A percentile compares a stretch with the other conserved stretches of the same genome.
Conservation (phyloP, 1,284 basidiomycete genomes). For the Ganoderma meredithae region DNA sequence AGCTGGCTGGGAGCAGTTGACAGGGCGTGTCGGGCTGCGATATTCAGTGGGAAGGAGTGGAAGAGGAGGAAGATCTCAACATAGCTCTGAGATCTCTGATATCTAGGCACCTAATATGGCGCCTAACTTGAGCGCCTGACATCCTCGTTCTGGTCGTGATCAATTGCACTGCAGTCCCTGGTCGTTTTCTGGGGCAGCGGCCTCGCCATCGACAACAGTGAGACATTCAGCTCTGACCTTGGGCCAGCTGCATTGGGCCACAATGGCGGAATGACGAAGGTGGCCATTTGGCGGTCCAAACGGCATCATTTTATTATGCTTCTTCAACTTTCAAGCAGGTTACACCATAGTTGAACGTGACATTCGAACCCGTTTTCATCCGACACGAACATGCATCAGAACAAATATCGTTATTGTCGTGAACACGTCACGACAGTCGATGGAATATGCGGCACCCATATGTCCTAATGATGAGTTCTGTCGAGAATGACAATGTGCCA, state of each 20-base stretch:
- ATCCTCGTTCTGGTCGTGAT: not conserved
- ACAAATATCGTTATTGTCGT: not conserved
- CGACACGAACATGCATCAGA: not conserved
- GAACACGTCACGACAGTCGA: not conserved
- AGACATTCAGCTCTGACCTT: not conserved
- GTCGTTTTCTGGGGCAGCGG: not conserved
- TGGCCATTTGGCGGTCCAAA: not conserved
- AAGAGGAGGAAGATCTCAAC: not conserved
- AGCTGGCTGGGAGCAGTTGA: not conserved
- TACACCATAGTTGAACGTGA: not conserved
- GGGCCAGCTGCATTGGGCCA: not conserved
- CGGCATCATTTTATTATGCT: not conserved
- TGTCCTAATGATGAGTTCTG: not conserved
- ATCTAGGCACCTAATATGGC: not conserved
- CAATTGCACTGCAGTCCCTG: not conserved
- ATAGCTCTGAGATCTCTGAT: not conserved
- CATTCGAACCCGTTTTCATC: not conserved
- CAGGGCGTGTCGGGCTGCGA: not conserved
- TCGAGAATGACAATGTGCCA: too few relatives aligned
- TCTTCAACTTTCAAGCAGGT: not conserved
- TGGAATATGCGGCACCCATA: not conserved
- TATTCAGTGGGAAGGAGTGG: not conserved
- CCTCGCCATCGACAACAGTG: slow-evolving; percentile 2
- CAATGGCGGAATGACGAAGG: not conserved
- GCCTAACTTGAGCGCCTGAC: not conserved